Percentiles rank a stretch among this genome's conserved stretches.
Evolutionary conservation across 176 grass and related monocot genomes (phyloP).

Genomic region (Oryza glumipatula): DNA sequence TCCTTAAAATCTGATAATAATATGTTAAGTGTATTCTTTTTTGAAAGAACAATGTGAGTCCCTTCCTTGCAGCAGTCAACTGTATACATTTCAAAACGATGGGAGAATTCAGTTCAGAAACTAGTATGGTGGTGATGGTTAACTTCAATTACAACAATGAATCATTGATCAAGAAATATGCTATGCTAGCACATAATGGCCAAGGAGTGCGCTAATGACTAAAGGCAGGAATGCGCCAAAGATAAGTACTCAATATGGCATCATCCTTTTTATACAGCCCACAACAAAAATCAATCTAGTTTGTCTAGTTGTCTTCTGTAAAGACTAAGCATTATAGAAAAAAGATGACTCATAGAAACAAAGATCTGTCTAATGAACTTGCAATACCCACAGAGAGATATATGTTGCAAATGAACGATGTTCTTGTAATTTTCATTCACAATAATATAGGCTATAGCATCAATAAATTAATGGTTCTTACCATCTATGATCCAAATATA

Average conservation of each 20-base stretch:
- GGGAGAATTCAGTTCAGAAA: conserved; percentile 34
- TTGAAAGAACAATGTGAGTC: conserved; percentile 74
- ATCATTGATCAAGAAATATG: conserved; percentile 2
- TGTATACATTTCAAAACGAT: conserved; percentile 46
- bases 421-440: conserved; percentile 29
- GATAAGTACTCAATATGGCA: conserved; percentile 13
- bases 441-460: conserved; percentile 4
- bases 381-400: conserved; percentile 4
- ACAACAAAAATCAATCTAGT: conserved; percentile 23
- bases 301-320: not conserved
- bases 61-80: conserved; percentile 78
- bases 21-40: conserved; percentile 65
- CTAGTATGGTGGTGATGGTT: conserved; percentile 33
- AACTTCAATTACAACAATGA: conserved; percentile 25
- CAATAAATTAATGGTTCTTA: not conserved
- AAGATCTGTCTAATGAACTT: not conserved
- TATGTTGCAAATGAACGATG: not conserved
- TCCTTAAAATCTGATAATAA: conserved; percentile 77
- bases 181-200: not conserved
- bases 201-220: not conserved
- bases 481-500: not conserved
- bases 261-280: not conserved
- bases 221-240: not conserved
- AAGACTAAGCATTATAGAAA: conserved; percentile 8
- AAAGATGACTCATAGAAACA: not conserved